Base-by-base conservation (phyloP, 495 filamentous ascomycete genomes). In the Acidiella bohemica region DNA sequence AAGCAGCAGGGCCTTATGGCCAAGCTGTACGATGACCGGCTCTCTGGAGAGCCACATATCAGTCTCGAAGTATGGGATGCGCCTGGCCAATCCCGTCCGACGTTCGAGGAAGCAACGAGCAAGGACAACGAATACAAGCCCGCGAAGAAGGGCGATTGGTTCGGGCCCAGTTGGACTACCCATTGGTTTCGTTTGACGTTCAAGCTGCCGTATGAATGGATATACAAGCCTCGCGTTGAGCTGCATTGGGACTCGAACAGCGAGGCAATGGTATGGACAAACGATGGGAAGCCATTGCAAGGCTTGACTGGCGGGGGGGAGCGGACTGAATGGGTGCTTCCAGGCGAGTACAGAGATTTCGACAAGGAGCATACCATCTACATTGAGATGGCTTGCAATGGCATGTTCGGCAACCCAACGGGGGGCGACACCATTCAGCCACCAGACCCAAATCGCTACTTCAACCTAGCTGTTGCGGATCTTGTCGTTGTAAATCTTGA, bases 361-460 rank as follows among this genome's bases (percentile, higher is more conserved):
- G 88, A 85, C 6, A 76, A 87, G 57, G 72, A 80, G 46, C 90
- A 97, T 56, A 72, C 66, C 7, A 80, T 96, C 46, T 97, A 93
- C 58, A 76, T 97, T 45, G 90, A 97, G 63, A 93, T 97, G 82
- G 90, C 90, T 11, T 96, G 90, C 60, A 97, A 97, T 61, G 75
- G 76, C 51, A 97, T 97, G 88, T 95, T 96, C 62, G 90, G 90
- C 36, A 95, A 93, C 61, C 80, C 84, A 0, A 66, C 76, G 2
- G 81, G 78, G 16, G 86, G 83, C 10, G 87, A 93, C 56, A 73
- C 65, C 5, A 95, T 93, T 41, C 84, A 93, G 54, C 87, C 90
- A 6, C 90, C 90, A 1, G 67, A 77, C 33, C 83, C 84, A 13
- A 73, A 94, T 60, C 80, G 68, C 51, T 81, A 76, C 50, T 97